Evolutionary conservation across 495 filamentous ascomycete genomes (phyloP).

Genomic region (Penicillium manginii): DNA sequence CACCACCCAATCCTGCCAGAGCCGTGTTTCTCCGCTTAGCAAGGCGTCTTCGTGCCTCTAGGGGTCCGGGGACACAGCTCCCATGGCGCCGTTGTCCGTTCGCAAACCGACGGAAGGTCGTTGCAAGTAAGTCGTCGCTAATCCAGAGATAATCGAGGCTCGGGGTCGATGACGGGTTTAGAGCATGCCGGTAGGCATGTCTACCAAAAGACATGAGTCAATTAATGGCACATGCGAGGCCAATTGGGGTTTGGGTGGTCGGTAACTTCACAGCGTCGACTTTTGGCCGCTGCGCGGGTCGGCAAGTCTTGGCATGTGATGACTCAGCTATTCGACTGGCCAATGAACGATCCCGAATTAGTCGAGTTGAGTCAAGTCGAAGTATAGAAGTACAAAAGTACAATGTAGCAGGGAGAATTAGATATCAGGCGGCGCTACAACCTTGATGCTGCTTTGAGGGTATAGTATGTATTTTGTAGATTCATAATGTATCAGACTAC

Average conservation of each 20-base stretch:
- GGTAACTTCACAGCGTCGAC: slow-evolving; percentile 5
- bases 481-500: too few relatives aligned
- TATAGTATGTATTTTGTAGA: too few relatives aligned
- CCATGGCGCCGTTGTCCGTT: slow-evolving; percentile 51
- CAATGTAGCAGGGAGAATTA: background rate
- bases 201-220: slow-evolving; percentile 47
- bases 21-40: slow-evolving; percentile 55
- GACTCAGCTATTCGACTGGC: slow-evolving; percentile 6
- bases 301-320: slow-evolving; percentile 17
- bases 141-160: slow-evolving; percentile 55
- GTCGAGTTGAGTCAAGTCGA: background rate
- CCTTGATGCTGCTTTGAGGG: too few relatives aligned
- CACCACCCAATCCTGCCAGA: slow-evolving; percentile 40
- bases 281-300: slow-evolving; percentile 14
- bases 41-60: slow-evolving; percentile 60
- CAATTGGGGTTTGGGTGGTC: slow-evolving; percentile 26
- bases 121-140: slow-evolving; percentile 56
- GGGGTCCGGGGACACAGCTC: slow-evolving; percentile 59
- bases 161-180: slow-evolving; percentile 31
- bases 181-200: slow-evolving; percentile 49
- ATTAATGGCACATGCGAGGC: slow-evolving; percentile 27
- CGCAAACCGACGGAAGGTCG: slow-evolving; percentile 52
- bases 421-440: background rate
- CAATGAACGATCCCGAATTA: slow-evolving; percentile 11
- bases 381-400: background rate